Evolutionary conservation across 768 basidiomycete species (phyloP), one percentile per base, ranked within the genome.

Genomic region (Lyophyllum atratum): DNA sequence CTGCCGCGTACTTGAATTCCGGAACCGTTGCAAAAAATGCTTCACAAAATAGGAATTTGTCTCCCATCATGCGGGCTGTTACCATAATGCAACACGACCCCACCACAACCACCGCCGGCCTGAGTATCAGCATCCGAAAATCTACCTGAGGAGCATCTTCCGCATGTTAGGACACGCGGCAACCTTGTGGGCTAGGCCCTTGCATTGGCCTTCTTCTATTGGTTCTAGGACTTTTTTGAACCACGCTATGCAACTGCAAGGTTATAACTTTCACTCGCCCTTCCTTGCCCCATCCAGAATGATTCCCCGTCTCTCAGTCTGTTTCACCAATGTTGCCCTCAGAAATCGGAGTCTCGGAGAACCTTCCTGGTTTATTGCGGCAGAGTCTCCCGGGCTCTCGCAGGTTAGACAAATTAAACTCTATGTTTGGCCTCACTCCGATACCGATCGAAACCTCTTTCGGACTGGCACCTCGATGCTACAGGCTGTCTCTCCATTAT

Each of bases 361-460:
- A 28, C 46, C 46, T 47, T 28, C 26, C n/a, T 47, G 10, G 21
- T 42, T 39, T 8, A 37, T 44, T 19, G 25, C 47, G 46, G 46
- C 46, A 29, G n/a, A 29, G 26, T 49, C 9, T 17, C 45, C 39
- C 17, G 26, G 17, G 17, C 33, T 33, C 40, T 45, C 25, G 10
- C 43, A 6, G 24, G 33, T 45, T 31, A 21, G 14, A 53, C 21
- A 52, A 53, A 22, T 53, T 21, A 19, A 22, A 9, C 42, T 44
- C 19, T 34, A 44, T 29, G 52, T 52, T 19, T 40, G 53, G 49
- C 31, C 19, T 29, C 49, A 51, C 5, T 46, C 31, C 48, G 48
- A 49, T 58, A 54, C 54, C 52, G 52, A 54, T 59, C 39, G 37
- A 51, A 24, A 21, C 15, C 9, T 12, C 21, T 24, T 49, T 19